Percentiles rank a stretch among this genome's conserved stretches.
phyloP scores from a whole-genome alignment of 1,284 basidiomycete genomes.

The Mycena sp. region DNA sequence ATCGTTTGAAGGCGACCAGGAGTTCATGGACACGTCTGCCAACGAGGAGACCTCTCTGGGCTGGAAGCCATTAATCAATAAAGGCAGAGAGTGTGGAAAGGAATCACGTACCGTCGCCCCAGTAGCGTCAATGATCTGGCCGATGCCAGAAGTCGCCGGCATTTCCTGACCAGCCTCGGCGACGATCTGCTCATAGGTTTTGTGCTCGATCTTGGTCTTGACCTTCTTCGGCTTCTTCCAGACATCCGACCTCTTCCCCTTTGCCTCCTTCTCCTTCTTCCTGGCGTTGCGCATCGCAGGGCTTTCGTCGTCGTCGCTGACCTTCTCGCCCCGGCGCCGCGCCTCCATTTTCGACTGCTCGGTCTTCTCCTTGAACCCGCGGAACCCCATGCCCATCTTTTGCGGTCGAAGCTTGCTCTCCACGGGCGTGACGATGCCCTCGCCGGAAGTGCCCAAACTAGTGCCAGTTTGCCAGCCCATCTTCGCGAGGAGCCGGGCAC shows the following conservation, averaged over 20 bases:
- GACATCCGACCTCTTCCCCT: conserved; percentile 71
- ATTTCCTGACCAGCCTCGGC: conserved; percentile 79
- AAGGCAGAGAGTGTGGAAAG: conserved; percentile 1
- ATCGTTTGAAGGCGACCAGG: conserved; percentile 89
- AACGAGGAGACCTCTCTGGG: conserved; percentile 85
- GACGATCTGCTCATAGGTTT: conserved; percentile 94
- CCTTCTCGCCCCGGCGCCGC: conserved; percentile 72
- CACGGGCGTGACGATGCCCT: conserved; percentile 90
- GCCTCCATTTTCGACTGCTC: conserved; percentile 90
- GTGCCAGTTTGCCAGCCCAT: conserved; percentile 93
- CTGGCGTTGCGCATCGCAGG: conserved; percentile 51
- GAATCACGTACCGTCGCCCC: conserved; percentile 79
- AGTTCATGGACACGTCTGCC: conserved; percentile 79
- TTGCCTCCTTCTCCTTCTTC: conserved; percentile 62
- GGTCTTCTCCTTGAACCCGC: conserved; percentile 88
- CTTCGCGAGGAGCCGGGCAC: conserved; percentile 90
- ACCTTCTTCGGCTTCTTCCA: conserved; percentile 88
- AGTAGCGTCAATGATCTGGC: conserved; percentile 93
- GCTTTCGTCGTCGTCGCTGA: conserved; percentile 78
- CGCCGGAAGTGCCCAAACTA: conserved; percentile 82
- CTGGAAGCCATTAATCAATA: conserved; percentile 49
- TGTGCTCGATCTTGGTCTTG: conserved; percentile 89
- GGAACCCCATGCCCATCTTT: conserved; percentile 86
- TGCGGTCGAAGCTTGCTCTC: conserved; percentile 87
- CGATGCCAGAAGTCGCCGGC: conserved; percentile 65